Percentiles rank a stretch among this genome's conserved stretches.
Evolutionary conservation across 106 monocot species (phyloP).

Genomic region (Dendrobium catenatum): DNA sequence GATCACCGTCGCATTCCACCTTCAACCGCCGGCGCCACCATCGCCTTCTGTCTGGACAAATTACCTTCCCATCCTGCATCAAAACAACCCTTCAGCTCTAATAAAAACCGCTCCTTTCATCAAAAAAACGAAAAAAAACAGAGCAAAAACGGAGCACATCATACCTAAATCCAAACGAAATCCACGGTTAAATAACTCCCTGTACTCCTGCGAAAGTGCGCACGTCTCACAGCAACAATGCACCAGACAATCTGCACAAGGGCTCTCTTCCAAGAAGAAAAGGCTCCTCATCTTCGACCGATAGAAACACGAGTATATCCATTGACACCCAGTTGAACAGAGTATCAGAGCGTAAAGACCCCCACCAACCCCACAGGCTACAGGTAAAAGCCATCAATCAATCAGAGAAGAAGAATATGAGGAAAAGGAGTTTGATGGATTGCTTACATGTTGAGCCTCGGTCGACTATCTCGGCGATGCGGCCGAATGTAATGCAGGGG

Average conservation of each 20-base stretch:
- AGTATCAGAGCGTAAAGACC: constrained; percentile 25
- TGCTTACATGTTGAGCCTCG: constrained; percentile 32
- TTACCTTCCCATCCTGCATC: constrained; percentile 6
- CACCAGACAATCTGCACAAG: constrained; percentile 40
- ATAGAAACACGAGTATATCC: constrained; percentile 57
- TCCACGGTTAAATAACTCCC: constrained; percentile 49
- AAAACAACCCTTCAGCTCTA: not conserved
- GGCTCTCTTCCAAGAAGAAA: constrained; percentile 31
- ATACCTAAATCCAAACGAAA: constrained; percentile 40
- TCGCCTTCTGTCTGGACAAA: not conserved
- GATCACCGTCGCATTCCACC: constrained; percentile 4
- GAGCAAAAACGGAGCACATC: not conserved
- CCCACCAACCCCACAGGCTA: constrained; percentile 36
- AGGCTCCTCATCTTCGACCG: constrained; percentile 37
- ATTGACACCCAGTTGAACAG: constrained; percentile 30
- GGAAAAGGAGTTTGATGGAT: not conserved
- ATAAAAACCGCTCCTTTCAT: not conserved
- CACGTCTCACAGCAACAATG: constrained; percentile 55
- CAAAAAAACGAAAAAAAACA: not conserved
- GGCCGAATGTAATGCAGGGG: constrained; percentile 58
- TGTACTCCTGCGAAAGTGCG: constrained; percentile 56
- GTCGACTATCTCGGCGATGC: constrained; percentile 45
- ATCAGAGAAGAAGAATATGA: not conserved
- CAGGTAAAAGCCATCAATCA: not conserved
- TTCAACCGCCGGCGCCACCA: not conserved